Percentiles rank a stretch among this genome's conserved stretches.
Evolutionary conservation across 2,329 filamentous ascomycete species (phyloP).

Genomic region (Talaromyces islandicus): DNA sequence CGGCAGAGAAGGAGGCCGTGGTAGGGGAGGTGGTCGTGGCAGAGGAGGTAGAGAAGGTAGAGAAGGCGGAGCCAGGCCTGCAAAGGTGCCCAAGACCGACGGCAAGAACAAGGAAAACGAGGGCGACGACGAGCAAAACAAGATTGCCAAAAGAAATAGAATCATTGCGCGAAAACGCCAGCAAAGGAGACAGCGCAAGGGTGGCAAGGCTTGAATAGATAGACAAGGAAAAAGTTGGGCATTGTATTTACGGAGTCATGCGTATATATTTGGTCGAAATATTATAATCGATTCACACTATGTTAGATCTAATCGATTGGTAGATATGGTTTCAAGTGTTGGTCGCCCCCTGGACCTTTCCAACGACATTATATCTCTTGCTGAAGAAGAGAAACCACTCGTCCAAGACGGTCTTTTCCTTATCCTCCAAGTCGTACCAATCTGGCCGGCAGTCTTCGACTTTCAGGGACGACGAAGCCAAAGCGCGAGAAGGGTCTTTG

Average conservation of each 20-base stretch:
- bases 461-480: slow-evolving; percentile 82
- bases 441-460: slow-evolving; percentile 74
- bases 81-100: not conserved
- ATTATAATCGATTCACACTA: not conserved
- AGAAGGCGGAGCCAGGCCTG: slow-evolving; percentile 10
- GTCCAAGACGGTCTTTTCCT: slow-evolving; percentile 75
- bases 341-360: slow-evolving; percentile 30
- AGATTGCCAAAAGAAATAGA: slow-evolving; percentile 59
- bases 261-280: not conserved
- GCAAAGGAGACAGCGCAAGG: slow-evolving; percentile 62
- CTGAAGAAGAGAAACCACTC: slow-evolving; percentile 97
- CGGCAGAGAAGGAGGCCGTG: slow-evolving; percentile 6
- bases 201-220: slow-evolving; percentile 29
- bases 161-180: slow-evolving; percentile 82
- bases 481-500: slow-evolving; percentile 88
- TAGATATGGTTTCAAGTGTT: not conserved
- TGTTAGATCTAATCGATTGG: not conserved
- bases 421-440: slow-evolving; percentile 76
- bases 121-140: slow-evolving; percentile 34
- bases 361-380: slow-evolving; percentile 83
- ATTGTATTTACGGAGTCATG: not conserved
- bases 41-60: not conserved
- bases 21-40: not conserved
- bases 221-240: not conserved
- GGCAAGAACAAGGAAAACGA: slow-evolving; percentile 18